Evolutionary conservation across 2,329 filamentous ascomycete species (phyloP).

Genomic region (Dendryphion nanum): DNA sequence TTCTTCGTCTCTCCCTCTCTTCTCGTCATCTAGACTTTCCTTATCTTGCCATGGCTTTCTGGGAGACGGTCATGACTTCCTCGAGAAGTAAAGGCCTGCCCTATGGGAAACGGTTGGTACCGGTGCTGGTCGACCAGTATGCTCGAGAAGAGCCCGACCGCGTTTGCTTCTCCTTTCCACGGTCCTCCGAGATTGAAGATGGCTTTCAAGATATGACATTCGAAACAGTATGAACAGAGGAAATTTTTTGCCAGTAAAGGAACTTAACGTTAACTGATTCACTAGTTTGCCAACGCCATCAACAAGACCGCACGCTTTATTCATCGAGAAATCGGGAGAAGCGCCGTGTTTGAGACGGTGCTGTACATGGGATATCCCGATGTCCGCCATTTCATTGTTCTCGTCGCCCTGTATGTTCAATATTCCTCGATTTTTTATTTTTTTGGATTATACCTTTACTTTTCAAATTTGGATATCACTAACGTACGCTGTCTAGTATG

Average conservation of each 20-base stretch:
- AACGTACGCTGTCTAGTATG: constrained; percentile 13
- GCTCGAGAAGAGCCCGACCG: constrained; percentile 16
- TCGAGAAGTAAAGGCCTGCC: constrained; percentile 4
- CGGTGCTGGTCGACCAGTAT: constrained; percentile 42
- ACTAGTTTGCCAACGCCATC: constrained; percentile 30
- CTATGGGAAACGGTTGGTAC: constrained; percentile 21
- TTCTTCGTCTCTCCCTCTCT: neutral
- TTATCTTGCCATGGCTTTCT: constrained; percentile 23
- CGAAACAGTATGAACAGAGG: constrained; percentile 21
- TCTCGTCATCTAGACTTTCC: too few relatives aligned
- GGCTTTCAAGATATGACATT: constrained; percentile 36
- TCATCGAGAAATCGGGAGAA: constrained; percentile 25
- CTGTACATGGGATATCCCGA: constrained; percentile 35
- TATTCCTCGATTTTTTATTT: neutral
- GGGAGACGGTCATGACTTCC: constrained; percentile 26
- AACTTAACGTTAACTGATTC: constrained; percentile 15
- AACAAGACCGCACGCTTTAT: constrained; percentile 34
- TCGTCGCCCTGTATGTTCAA: constrained; percentile 35
- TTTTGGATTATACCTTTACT: neutral
- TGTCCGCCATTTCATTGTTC: constrained; percentile 38
- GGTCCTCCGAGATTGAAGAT: constrained; percentile 11
- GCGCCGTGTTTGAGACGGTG: constrained; percentile 25
- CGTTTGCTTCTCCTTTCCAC: constrained; percentile 24
- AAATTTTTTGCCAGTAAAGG: constrained; percentile 13
- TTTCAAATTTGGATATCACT: neutral